These are phyloP conservation scores for Pleurotus eryngii DNA, from an alignment of 768 basidiomycete species.

Conservation along the genomic window DNA sequence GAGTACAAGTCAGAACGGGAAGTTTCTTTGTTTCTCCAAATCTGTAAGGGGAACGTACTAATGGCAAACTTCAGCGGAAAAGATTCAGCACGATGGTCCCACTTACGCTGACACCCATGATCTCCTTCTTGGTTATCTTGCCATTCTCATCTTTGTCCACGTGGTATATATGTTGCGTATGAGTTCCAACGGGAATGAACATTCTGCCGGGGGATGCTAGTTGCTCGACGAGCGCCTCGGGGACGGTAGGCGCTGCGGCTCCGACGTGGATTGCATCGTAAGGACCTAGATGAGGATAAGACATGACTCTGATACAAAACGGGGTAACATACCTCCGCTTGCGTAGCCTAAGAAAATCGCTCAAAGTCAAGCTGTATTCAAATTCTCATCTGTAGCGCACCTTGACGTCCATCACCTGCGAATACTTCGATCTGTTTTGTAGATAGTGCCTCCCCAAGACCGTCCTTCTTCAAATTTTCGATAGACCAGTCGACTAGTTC, in stretches of 20 bases:
- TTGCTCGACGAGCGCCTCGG: conserved; percentile 71
- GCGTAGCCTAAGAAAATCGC: too few relatives aligned
- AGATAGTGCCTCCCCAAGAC: conserved; percentile 52
- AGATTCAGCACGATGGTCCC: conserved; percentile 7
- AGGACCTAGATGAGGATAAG: conserved; percentile 39
- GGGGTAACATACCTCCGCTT: too few relatives aligned
- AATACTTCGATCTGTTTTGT: conserved; percentile 58
- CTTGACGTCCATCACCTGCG: conserved; percentile 78
- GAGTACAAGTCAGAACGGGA: too few relatives aligned
- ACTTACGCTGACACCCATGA: conserved; percentile 84
- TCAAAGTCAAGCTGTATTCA: background rate
- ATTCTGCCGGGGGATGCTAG: conserved; percentile 74
- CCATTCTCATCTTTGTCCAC: conserved; percentile 79
- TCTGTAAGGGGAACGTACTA: conserved; percentile 76
- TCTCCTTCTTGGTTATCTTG: conserved; percentile 51
- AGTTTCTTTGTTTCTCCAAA: conserved; percentile 34
- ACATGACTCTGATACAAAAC: too few relatives aligned
- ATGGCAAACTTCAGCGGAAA: background rate
- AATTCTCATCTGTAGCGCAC: conserved; percentile 21
- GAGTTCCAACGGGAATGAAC: conserved; percentile 87
- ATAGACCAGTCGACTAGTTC: conserved; percentile 72
- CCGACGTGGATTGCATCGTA: conserved; percentile 92
- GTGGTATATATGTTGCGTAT: conserved; percentile 60
- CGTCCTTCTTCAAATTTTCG: conserved; percentile 65
- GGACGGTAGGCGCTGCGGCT: conserved; percentile 79